phyloP scores from a whole-genome alignment of 2,329 filamentous ascomycete species.

The Colletotrichum magnum region DNA sequence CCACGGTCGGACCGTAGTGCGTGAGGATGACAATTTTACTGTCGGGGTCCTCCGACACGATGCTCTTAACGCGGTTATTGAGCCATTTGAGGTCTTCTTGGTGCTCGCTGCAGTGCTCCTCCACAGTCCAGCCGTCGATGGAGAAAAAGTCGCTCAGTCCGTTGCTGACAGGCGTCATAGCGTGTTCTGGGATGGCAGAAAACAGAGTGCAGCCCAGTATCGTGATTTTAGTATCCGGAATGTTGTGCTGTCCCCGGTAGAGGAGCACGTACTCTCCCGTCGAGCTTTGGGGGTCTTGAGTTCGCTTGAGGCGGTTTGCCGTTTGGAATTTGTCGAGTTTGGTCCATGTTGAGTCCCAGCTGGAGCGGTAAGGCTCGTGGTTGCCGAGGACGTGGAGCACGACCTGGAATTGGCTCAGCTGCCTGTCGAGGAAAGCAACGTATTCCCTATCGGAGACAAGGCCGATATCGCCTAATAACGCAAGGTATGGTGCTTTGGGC shows the following conservation, averaged over 20 bases:
- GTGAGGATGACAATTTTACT: conserved; percentile 55
- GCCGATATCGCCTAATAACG: conserved; percentile 71
- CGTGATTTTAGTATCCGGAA: conserved; percentile 44
- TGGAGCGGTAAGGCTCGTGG: conserved; percentile 66
- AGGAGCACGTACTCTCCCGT: conserved; percentile 58
- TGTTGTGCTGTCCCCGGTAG: conserved; percentile 46
- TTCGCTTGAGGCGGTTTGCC: conserved; percentile 27
- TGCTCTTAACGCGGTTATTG: conserved; percentile 50
- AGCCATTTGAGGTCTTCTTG: conserved; percentile 58
- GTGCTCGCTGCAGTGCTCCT: conserved; percentile 54
- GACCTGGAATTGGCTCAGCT: conserved; percentile 62
- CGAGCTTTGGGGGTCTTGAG: conserved; percentile 35
- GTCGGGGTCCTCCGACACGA: conserved; percentile 25
- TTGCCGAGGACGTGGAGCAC: conserved; percentile 70
- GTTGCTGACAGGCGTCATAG: conserved; percentile 54
- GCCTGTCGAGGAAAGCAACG: conserved; percentile 60
- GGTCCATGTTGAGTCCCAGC: conserved; percentile 49
- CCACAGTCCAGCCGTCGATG: conserved; percentile 56
- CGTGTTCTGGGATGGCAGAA: conserved; percentile 57
- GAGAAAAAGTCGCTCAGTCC: conserved; percentile 66
- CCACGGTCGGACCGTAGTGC: conserved; percentile 57
- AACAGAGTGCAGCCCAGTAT: conserved; percentile 61
- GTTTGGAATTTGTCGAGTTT: conserved; percentile 50
- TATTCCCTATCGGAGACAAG: conserved; percentile 57
- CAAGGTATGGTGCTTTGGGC: conserved; percentile 64